Percentiles rank a stretch among this genome's conserved stretches.
Conservation (phyloP, 1,284 basidiomycete species). For the Termitomyces sp. region DNA sequence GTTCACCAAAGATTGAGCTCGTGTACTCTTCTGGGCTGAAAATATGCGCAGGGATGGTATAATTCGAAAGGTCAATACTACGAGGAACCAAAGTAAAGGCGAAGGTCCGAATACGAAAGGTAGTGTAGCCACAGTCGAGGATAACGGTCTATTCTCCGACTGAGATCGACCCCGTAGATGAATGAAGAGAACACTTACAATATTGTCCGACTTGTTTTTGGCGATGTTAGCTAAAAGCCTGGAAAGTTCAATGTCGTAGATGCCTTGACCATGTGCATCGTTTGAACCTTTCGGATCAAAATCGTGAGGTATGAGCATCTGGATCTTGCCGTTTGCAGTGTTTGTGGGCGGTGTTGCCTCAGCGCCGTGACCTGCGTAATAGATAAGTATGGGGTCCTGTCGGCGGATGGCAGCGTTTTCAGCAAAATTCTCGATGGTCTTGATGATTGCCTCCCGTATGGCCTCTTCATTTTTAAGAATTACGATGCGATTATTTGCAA, state of each 20-base stretch:
- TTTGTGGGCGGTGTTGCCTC: not conserved
- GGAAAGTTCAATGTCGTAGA: not conserved
- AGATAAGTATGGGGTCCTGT: not conserved
- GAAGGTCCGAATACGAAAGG: too few relatives aligned
- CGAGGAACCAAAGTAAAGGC: too few relatives aligned
- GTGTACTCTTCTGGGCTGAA: too few relatives aligned
- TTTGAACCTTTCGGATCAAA: not conserved
- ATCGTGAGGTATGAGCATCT: constrained; percentile 3
- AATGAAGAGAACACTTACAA: not conserved
- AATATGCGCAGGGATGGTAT: not conserved
- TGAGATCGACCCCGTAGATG: too few relatives aligned
- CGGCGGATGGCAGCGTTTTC: not conserved
- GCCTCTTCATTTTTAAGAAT: not conserved
- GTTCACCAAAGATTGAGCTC: too few relatives aligned
- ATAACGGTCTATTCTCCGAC: not conserved
- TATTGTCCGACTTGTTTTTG: not conserved
- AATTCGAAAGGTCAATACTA: not conserved
- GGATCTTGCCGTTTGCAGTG: not conserved
- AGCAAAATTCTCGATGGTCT: not conserved
- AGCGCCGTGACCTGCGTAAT: not conserved
- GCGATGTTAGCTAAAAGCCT: not conserved
- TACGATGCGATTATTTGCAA: not conserved
- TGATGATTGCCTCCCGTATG: not conserved
- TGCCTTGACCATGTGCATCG: not conserved
- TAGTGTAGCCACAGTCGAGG: constrained; percentile 1